Conservation (phyloP, 2,329 filamentous ascomycete species). For the Colletotrichum costaricense region DNA sequence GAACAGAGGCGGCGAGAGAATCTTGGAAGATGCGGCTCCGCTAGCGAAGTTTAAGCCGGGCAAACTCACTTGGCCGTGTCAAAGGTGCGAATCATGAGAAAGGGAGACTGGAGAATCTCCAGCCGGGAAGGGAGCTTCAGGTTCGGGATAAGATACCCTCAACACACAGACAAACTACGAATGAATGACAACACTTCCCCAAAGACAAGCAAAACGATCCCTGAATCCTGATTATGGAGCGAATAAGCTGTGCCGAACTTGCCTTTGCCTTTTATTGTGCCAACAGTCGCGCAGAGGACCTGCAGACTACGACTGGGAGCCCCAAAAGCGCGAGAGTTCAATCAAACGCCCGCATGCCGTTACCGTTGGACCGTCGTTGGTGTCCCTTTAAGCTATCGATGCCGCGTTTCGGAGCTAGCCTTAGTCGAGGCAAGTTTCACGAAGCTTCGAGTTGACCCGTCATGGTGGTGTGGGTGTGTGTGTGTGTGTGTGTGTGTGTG, state of each 20-base stretch:
- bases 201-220: neutral
- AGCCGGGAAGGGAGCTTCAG: neutral
- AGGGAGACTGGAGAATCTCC: neutral
- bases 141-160: neutral
- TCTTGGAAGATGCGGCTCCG: neutral
- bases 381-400: slow-evolving; percentile 6
- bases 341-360: neutral
- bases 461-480: neutral
- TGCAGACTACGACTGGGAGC: neutral
- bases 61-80: neutral
- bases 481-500: neutral
- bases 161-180: neutral
- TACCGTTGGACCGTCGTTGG: neutral
- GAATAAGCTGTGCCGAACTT: neutral
- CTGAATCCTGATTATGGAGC: neutral
- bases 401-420: slow-evolving; percentile 31
- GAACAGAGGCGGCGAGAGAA: neutral
- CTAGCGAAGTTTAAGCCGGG: neutral
- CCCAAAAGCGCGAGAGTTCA: neutral
- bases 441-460: neutral
- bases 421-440: slow-evolving; percentile 25
- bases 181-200: neutral
- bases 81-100: neutral
- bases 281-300: neutral
- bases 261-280: neutral